Base-by-base conservation (phyloP, 2,329 filamentous ascomycete species). In the Huntiella bhutanensis region DNA sequence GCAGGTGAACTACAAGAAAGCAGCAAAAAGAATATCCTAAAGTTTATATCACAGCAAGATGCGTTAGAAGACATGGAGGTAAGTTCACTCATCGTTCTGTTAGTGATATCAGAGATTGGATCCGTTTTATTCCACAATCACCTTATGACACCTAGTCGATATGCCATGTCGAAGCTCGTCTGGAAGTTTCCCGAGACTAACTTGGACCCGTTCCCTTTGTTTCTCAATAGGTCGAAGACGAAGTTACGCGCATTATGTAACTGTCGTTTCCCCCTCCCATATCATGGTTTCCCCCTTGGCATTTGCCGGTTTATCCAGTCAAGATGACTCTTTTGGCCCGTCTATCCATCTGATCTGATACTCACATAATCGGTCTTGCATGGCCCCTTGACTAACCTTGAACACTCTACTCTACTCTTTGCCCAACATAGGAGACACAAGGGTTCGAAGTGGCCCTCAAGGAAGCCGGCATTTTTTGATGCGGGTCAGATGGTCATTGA, bases 61-160 rank as follows among this genome's bases (percentile, higher is more conserved):
- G 92, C 87, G 51, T 70, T 98, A 48, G 91, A 98, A 67, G 91
- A 98, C 59, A 94, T 96, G 80, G 91, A 98, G 85, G 91, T 98
- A 65, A 77, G 84, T 78, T 53, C 43, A 35, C 47, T 11, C 15
- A 17, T 40, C 3, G n/a, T 17, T 15, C 17, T 13, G 4, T n/a
- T 4, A 17, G 22, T 12, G 15, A 40, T 8, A 40, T 40, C 35
- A 37, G n/a, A 13, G 16, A 37, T 10, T 28, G 22, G 35, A 37
- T 37, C n/a, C 15, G 10, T 17, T 40, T 10, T 40, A 12, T 17
- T 22, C 11, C 37, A 40, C 22, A 5, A 16, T 40, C 37, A 40
- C 16, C n/a, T 37, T 17, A 10, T 10, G 6, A 28, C 22, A n/a
- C 37, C 37, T 22, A 40, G 11, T 40, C 15, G 22, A 16, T 16